These are phyloP conservation scores for Ploettnerulaceae sp. DNA, from an alignment of 2,329 filamentous ascomycete genomes.

Conservation along the genomic window DNA sequence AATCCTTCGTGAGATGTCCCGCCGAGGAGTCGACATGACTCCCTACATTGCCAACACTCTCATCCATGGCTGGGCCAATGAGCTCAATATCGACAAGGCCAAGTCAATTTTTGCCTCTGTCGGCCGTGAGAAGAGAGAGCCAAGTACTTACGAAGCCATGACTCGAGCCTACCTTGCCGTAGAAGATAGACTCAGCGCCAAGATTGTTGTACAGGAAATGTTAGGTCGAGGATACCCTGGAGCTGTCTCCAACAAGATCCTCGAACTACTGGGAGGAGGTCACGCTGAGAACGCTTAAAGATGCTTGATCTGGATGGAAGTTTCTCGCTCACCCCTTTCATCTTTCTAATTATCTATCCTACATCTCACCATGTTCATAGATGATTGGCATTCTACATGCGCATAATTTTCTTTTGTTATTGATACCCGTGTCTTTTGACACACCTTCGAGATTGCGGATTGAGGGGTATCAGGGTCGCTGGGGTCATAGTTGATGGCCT, in stretches of 20 bases:
- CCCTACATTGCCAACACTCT: slow-evolving; percentile 98
- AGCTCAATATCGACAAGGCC: slow-evolving; percentile 74
- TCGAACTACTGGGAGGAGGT: slow-evolving; percentile 73
- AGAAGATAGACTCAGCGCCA: slow-evolving; percentile 72
- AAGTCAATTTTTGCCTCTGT: slow-evolving; percentile 76
- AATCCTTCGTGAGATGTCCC: slow-evolving; percentile 70
- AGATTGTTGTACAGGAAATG: slow-evolving; percentile 83
- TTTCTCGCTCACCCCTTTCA: slow-evolving; percentile 10
- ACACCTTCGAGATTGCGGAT: slow-evolving; percentile 22
- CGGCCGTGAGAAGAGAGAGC: slow-evolving; percentile 74
- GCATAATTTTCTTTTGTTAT: slow-evolving; percentile 23
- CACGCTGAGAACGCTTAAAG: slow-evolving; percentile 25
- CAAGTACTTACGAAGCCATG: slow-evolving; percentile 98
- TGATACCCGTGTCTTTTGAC: slow-evolving; percentile 33
- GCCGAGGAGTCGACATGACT: slow-evolving; percentile 74
- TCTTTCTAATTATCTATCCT: slow-evolving; percentile 20
- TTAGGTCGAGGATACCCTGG: slow-evolving; percentile 82
- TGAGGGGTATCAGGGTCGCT: slow-evolving; percentile 26
- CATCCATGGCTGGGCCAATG: slow-evolving; percentile 92
- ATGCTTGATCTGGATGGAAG: slow-evolving; percentile 1
- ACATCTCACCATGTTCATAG: slow-evolving; percentile 14
- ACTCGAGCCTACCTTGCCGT: slow-evolving; percentile 84
- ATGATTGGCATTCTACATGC: slow-evolving; percentile 16
- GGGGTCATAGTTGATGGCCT: slow-evolving; percentile 8
- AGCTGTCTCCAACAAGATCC: slow-evolving; percentile 88